Base-by-base conservation (phyloP, 371 early-diverging fungal genomes). In the Mortierella polycephala region DNA sequence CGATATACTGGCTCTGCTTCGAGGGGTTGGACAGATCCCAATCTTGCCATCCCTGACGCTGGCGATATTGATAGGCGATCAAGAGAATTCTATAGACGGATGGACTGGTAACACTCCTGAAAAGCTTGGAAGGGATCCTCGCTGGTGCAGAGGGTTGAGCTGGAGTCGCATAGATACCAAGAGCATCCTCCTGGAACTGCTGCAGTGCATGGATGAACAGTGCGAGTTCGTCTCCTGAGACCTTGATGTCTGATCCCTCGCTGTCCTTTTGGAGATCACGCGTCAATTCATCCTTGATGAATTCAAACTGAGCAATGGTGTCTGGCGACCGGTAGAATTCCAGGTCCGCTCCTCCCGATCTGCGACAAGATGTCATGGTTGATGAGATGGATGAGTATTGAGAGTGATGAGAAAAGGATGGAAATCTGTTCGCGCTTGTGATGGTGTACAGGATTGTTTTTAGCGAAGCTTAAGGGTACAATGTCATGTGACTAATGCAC, bases 101-200 rank as follows among this genome's bases (percentile, higher is more conserved):
- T 7, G 83, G 67, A 1, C 62, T 81, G 1, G 70, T 66, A 47
- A 86, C 77, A 1, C 84, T 60, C 62, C 86, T 87, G 67, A 93
- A 89, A 7, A 90, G 67, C 61, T 88, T 89, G 16, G 87, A 81
- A 10, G 92, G 91, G 46, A 93, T 86, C 23, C 90, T 85, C 8
- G 86, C 61, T 3, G 86, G 81, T 6, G 76, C 74, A 9, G 64
- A 60, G 3, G 49, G 53, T 12, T 54, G 60, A 8, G 60, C 57
- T 1, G 68, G 76, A 13, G 77, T 69, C 42, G 62, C 49, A 69
- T 75, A 53, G 69, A 80, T 20, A 59, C 90, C 91, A 9, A 92
- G 80, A 64, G 72, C 79, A 47, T 88, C 88, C 59, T 89, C 85
- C 72, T 92, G 93, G 62, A 91, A 91, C 59, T 88, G 88, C 57